Percentiles rank a stretch among this genome's conserved stretches.
phyloP scores from a whole-genome alignment of 2,329 filamentous ascomycete species.

The Decorospora gaudefroyi region DNA sequence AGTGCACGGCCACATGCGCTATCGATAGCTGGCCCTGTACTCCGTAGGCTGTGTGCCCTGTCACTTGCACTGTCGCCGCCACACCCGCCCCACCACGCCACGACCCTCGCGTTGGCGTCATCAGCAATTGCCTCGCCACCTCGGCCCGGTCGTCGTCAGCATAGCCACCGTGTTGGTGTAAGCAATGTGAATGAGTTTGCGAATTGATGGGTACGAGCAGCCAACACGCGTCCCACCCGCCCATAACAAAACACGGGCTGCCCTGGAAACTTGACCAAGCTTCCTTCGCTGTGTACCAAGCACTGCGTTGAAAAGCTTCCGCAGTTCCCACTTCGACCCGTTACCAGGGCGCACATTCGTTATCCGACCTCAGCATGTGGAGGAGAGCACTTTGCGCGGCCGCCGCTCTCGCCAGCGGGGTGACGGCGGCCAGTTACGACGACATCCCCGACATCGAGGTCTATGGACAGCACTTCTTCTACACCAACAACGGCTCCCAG shows the following conservation, averaged over 20 bases:
- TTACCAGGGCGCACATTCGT: slow-evolving; percentile 12
- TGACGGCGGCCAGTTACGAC: slow-evolving; percentile 37
- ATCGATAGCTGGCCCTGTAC: no score
- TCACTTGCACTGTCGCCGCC: no score
- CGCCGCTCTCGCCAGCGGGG: slow-evolving; percentile 20
- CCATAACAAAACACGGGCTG: background rate
- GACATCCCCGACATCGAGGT: slow-evolving; percentile 40
- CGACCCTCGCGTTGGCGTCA: no score
- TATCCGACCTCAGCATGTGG: slow-evolving; percentile 15
- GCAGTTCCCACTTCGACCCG: slow-evolving; percentile 5
- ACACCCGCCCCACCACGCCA: no score
- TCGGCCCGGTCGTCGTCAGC: slow-evolving; percentile 2
- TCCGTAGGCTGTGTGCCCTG: no score
- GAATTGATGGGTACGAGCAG: background rate
- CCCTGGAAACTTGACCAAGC: slow-evolving; percentile 3
- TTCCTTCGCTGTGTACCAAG: slow-evolving; percentile 14
- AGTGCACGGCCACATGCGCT: no score
- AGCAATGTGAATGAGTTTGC: background rate
- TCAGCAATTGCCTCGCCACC: slow-evolving; percentile 6
- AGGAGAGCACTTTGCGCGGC: slow-evolving; percentile 19
- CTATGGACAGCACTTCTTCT: slow-evolving; percentile 85
- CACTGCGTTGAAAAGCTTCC: slow-evolving; percentile 17
- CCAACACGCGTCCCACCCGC: background rate
- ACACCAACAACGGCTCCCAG: slow-evolving; percentile 76
- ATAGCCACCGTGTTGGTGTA: slow-evolving; percentile 1